phyloP scores from a whole-genome alignment of 805 yeast genomes.

The Kregervanrija fluxuum region DNA sequence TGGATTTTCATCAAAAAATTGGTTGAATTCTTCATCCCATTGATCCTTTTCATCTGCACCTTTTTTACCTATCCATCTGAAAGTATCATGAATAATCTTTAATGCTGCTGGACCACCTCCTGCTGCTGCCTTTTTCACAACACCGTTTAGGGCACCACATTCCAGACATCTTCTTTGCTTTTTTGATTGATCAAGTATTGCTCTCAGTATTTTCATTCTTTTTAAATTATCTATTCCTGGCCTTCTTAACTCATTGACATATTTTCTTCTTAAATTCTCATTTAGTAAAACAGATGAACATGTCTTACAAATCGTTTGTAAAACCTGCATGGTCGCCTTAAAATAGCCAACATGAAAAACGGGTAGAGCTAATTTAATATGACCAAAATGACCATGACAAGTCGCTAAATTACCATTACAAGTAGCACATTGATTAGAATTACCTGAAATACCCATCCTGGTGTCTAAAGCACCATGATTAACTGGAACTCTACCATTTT shows the following conservation, averaged over 20 bases:
- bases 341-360: conserved; percentile 97
- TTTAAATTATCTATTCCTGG: conserved; percentile 88
- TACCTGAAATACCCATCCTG: conserved; percentile 89
- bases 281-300: conserved; percentile 76
- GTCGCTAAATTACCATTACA: conserved; percentile 89
- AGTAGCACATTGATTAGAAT: conserved; percentile 77
- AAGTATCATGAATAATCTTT: conserved; percentile 92
- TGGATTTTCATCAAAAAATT: conserved; percentile 67
- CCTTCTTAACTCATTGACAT: conserved; percentile 69
- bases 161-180: conserved; percentile 86
- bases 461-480: conserved; percentile 84
- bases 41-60: conserved; percentile 72
- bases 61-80: conserved; percentile 92
- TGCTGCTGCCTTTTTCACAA: conserved; percentile 90
- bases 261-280: conserved; percentile 62
- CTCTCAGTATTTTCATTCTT: conserved; percentile 82
- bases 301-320: conserved; percentile 86
- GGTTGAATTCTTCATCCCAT: conserved; percentile 84
- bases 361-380: conserved; percentile 85
- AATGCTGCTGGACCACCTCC: conserved; percentile 91
- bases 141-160: conserved; percentile 91
- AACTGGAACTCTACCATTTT: conserved; percentile 79
- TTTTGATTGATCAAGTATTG: conserved; percentile 84
- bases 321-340: conserved; percentile 78
- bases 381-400: conserved; percentile 99